phyloP scores from a whole-genome alignment of 1,284 basidiomycete genomes.

The Microbotryomycetes sp. region DNA sequence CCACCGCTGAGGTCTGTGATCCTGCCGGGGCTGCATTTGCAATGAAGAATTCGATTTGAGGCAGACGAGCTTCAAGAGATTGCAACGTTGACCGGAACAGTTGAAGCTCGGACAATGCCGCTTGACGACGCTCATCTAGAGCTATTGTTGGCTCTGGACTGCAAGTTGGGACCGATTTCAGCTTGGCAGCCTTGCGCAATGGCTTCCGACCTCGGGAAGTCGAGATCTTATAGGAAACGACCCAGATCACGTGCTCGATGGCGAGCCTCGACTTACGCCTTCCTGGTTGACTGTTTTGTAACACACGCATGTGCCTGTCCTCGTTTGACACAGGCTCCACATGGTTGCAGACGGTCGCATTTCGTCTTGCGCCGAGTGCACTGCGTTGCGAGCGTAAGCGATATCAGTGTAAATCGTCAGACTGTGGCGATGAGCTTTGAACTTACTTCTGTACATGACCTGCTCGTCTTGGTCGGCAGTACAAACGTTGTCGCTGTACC shows the following conservation, averaged over 20 bases:
- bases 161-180: no score
- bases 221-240: no score
- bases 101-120: slow-evolving; percentile 23
- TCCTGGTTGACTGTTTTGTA: not conserved
- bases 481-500: not conserved
- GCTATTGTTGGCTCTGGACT: slow-evolving; percentile 16
- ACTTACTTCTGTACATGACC: not conserved
- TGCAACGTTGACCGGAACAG: slow-evolving; percentile 28
- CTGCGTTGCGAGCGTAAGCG: not conserved
- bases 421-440: no score
- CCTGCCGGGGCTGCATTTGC: slow-evolving; percentile 15
- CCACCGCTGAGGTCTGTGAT: slow-evolving; percentile 14
- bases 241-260: no score
- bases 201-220: no score
- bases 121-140: slow-evolving; percentile 12
- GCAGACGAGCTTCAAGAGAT: slow-evolving; percentile 24
- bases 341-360: slow-evolving; percentile 3
- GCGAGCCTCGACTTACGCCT: not conserved
- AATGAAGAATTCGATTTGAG: slow-evolving; percentile 26
- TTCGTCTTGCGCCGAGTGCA: not conserved
- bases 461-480: not conserved
- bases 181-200: no score
- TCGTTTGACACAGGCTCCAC: slow-evolving; percentile 15
- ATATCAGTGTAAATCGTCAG: not conserved
- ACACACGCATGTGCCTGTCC: slow-evolving; percentile 2